Conservation (phyloP, 75 land plant genomes). For the Selaginella tamariscina region DNA sequence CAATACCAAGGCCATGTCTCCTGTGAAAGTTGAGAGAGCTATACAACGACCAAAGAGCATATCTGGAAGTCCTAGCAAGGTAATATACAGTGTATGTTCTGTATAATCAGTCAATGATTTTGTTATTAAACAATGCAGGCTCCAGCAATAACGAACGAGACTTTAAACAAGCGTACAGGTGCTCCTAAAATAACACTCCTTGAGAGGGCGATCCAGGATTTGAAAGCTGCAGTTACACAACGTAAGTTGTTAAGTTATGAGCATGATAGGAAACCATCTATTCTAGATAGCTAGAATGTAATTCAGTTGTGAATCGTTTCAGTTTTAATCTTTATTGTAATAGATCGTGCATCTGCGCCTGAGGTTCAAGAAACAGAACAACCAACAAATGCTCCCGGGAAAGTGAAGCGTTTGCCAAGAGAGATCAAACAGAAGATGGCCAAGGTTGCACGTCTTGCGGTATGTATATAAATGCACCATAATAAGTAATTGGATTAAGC, state of each 20-base stretch:
- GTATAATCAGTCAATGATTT: neutral
- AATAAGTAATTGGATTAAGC: too few species aligned
- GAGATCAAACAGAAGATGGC: constrained; percentile 85
- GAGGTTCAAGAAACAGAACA: constrained; percentile 44
- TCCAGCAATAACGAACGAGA: neutral
- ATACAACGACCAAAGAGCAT: neutral
- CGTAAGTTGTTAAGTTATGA: constrained; percentile 34
- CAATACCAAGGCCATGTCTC: neutral
- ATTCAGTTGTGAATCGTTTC: neutral
- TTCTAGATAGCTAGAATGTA: too few species aligned
- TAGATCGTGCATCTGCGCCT: constrained; percentile 49
- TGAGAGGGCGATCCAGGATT: constrained; percentile 77
- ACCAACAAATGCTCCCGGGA: constrained; percentile 19
- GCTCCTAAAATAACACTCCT: constrained; percentile 53
- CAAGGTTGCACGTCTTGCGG: constrained; percentile 94
- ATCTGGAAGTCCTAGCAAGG: too few species aligned
- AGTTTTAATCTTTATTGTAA: neutral
- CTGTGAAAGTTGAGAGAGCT: neutral
- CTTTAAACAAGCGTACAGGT: constrained; percentile 20
- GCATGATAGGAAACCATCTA: too few species aligned
- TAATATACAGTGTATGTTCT: neutral
- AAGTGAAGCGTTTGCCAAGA: constrained; percentile 68
- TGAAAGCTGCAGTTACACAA: constrained; percentile 62
- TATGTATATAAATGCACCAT: too few species aligned
- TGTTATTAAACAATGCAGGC: neutral